Base-by-base conservation (phyloP, 2,329 filamentous ascomycete genomes). In the Ophiostoma tasmaniense region DNA sequence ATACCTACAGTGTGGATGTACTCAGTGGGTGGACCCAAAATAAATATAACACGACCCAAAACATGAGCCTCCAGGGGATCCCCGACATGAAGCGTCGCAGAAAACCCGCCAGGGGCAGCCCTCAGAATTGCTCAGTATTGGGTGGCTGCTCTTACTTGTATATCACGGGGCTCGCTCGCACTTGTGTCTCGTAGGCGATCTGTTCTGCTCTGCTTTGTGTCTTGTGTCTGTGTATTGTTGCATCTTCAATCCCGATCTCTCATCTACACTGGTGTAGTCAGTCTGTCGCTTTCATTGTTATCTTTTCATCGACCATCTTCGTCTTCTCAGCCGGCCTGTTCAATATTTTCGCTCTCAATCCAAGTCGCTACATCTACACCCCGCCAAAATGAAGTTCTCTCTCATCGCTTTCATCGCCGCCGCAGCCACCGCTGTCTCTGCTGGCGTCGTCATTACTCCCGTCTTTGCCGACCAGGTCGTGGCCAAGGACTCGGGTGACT, bases 371-470 rank as follows among this genome's bases (percentile, higher is more conserved):
- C 35, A 45, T n/a, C 39, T 25, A n/a, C 35, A 8, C 6, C 25
- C 64, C 8, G 13, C 14, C 64, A 80, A 75, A 65, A 83, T 83
- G 81, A 81, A 80, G 79, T 73, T 75, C 72, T 70, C 73, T 55
- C 71, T 75, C 6, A 30, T 77, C 67, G 75, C 80, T 22, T 70
- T 83, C 69, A 70, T 84, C 64, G 81, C 81, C 68, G 76, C 80
- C 35, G 79, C 79, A 74, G 77, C 78, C 66, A 81, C 83, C 2
- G 74, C 84, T 66, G 83, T 76, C 74, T 81, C 77, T 72, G 85
- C 85, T 35, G 84, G 81, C 68, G 80, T 87, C 66, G 83, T 87
- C 74, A 82, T 84, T 74, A 85, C 83, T 3, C 85, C 85, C 66
- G 80, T 87, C 72, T 77, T 76, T 59, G 70, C 75, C 28, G 77